Base-by-base conservation (phyloP, 768 basidiomycete species). In the Mycena latifolia region DNA sequence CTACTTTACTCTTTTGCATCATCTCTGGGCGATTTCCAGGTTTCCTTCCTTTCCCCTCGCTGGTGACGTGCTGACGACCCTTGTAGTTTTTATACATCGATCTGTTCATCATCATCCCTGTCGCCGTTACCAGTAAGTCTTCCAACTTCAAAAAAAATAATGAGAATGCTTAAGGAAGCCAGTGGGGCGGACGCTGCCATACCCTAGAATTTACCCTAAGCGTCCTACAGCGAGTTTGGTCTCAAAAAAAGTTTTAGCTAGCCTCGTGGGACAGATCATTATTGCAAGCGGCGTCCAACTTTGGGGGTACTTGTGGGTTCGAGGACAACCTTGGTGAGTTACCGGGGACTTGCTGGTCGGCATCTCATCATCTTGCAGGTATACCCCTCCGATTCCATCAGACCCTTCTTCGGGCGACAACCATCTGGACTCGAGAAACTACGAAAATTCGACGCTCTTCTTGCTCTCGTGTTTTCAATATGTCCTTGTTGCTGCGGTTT, bases 401-500 rank as follows among this genome's bases (percentile, higher is more conserved):
- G 74, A 85, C 22, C 82, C 85, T 27, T 73, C 74, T 8, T 78
- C 80, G 47, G 84, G 87, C 46, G 86, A 84, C 65, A 86, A 91
- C 77, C 88, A 94, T 71, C 83, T 99, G 47, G 88, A 95, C 63
- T 90, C 94, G 24, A 88, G 81, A 45, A 98, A 96, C 76, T 96
- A 87, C 73, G 98, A 99, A 77, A 98, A 99, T 76, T 90, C 98
- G 7, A 89, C 87, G 29, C 78, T 99, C 61, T 99, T 99, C 81
- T 78, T 98, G 69, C 83, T 98, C 47, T 98, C 98, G 12, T 98
- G 95, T 67, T 99, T 99, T 89, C 98, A 99, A 80, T 99, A 99
- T 77, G 94, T 99, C 73, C 83, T 99, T 53, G 94, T 98, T 10
- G 98, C 97, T 15, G 97, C 92, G 0, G 95, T 99, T 0, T 99